Evolutionary conservation across 441 rosid genomes (phyloP).

Genomic region (Croton setiger): DNA sequence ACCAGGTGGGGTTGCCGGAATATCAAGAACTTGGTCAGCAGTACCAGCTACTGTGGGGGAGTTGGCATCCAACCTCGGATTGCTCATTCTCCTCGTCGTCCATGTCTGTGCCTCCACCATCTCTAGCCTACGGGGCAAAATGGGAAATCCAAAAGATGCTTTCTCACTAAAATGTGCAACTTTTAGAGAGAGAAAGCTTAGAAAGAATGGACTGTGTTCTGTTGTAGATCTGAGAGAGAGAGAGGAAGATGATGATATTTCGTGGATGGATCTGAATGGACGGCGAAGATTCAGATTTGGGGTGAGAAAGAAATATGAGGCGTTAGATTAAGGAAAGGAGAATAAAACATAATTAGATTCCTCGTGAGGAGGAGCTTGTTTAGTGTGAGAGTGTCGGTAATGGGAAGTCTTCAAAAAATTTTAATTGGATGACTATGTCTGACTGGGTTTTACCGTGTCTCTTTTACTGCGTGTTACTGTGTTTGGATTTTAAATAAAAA

Average conservation of each 20-base stretch:
- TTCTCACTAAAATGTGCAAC: conserved; percentile 8
- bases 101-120: conserved; percentile 99
- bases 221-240: conserved; percentile 17
- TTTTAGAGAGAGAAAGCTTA: conserved; percentile 19
- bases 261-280: conserved; percentile 38
- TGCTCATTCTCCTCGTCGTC: conserved; percentile 97
- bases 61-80: conserved; percentile 62
- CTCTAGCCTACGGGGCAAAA: conserved; percentile 22
- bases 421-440: background rate
- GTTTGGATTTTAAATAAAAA: background rate
- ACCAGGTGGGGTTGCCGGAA: conserved; percentile 85
- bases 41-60: conserved; percentile 31
- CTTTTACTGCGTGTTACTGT: background rate
- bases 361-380: conserved; percentile 18
- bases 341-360: conserved; percentile 28
- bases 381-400: conserved; percentile 52
- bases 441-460: background rate
- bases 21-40: conserved; percentile 55
- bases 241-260: conserved; percentile 22
- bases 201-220: conserved; percentile 6
- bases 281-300: conserved; percentile 60
- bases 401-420: conserved; percentile 10
- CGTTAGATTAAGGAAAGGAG: conserved; percentile 40
- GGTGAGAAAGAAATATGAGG: background rate
- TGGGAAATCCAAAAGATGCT: background rate